These are phyloP conservation scores for Lactarius evosmus DNA, from an alignment of 768 basidiomycete species.

Conservation along the genomic window DNA sequence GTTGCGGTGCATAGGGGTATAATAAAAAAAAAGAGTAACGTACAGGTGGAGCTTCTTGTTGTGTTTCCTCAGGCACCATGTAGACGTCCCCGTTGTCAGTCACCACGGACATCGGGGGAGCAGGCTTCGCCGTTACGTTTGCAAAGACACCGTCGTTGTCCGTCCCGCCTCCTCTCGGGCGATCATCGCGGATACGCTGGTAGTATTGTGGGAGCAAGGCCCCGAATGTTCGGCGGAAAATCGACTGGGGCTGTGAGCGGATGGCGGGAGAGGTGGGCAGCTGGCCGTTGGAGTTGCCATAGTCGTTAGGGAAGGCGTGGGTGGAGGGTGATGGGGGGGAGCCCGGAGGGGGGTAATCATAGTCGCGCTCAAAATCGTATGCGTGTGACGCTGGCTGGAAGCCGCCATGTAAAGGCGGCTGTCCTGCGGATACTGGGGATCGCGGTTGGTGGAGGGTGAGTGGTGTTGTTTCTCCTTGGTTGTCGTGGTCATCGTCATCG, in stretches of 20 bases:
- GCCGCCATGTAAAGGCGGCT: slow-evolving; percentile 28
- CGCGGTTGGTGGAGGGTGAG: slow-evolving; percentile 35
- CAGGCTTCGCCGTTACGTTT: slow-evolving; percentile 90
- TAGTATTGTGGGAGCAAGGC: slow-evolving; percentile 67
- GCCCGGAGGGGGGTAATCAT: slow-evolving; percentile 75
- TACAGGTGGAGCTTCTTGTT: slow-evolving; percentile 85
- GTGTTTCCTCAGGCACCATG: slow-evolving; percentile 74
- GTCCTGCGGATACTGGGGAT: slow-evolving; percentile 35
- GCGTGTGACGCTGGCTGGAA: slow-evolving; percentile 38
- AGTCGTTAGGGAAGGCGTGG: slow-evolving; percentile 59
- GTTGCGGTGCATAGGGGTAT: not conserved
- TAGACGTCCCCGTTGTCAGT: slow-evolving; percentile 54
- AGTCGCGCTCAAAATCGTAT: slow-evolving; percentile 82
- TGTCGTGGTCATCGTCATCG: slow-evolving; percentile 56
- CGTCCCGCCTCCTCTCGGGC: slow-evolving; percentile 56
- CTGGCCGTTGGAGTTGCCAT: slow-evolving; percentile 69
- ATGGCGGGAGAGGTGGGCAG: slow-evolving; percentile 50
- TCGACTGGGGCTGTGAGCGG: slow-evolving; percentile 41
- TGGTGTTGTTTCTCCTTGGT: slow-evolving; percentile 38
- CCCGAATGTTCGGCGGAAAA: slow-evolving; percentile 58
- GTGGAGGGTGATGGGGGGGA: slow-evolving; percentile 65
- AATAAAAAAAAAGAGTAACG: no score
- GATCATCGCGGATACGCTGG: slow-evolving; percentile 45
- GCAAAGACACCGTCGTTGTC: slow-evolving; percentile 95
- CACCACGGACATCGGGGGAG: slow-evolving; percentile 41